Conservation (phyloP, 331 rosid species). For the Quercus tomentella region DNA sequence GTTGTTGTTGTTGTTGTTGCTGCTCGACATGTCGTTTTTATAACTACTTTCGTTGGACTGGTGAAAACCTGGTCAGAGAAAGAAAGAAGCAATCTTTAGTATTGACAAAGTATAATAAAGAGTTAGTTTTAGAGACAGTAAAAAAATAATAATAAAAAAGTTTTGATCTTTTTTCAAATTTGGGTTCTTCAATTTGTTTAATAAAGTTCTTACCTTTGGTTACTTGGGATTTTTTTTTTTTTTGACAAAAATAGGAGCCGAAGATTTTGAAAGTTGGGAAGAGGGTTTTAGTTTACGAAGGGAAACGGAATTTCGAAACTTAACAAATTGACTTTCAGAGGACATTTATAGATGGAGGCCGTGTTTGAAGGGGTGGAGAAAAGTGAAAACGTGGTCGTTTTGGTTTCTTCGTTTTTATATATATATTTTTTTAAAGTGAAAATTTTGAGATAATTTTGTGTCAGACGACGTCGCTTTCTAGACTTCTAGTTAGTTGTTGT, state of each 20-base stretch:
- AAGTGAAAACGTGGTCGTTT: background rate
- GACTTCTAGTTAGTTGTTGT: too few species aligned
- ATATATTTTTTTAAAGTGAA: too few species aligned
- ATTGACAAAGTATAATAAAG: background rate
- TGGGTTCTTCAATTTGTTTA: background rate
- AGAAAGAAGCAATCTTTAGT: conserved; percentile 7
- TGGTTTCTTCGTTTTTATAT: too few species aligned
- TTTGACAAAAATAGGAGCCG: background rate
- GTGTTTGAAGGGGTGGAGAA: background rate
- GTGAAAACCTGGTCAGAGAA: conserved; percentile 1
- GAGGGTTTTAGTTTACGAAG: background rate
- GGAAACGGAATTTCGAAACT: background rate
- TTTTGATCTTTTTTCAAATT: background rate
- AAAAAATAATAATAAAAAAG: too few species aligned
- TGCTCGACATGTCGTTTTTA: conserved; percentile 52
- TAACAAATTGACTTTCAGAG: conserved; percentile 1
- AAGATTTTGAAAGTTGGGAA: background rate
- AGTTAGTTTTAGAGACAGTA: background rate
- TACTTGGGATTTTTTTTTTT: background rate
- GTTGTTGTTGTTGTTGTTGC: conserved; percentile 32
- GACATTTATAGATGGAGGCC: conserved; percentile 1
- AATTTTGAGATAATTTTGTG: too few species aligned
- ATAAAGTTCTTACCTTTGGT: too few species aligned
- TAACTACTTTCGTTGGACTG: background rate
- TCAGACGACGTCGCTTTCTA: too few species aligned